A percentile compares a stretch with the other conserved stretches of the same genome.
These are phyloP conservation scores for Malassezia equina DNA, from an alignment of 1,284 basidiomycete species.

Conservation along the genomic window DNA sequence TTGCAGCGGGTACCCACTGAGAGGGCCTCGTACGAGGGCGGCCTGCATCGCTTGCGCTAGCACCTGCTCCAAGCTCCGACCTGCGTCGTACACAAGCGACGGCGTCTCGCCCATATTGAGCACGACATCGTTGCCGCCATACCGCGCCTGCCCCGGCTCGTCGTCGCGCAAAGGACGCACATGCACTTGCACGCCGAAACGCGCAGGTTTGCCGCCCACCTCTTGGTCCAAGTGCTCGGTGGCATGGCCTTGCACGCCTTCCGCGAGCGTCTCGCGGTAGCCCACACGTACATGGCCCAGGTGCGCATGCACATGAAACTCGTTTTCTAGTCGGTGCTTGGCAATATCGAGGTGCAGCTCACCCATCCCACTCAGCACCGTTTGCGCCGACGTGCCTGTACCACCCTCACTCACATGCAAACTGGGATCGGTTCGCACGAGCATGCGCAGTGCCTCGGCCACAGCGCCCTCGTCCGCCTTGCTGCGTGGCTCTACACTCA, in stretches of 20 bases:
- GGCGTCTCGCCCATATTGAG: slow-evolving; percentile 15
- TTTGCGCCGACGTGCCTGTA: slow-evolving; percentile 54
- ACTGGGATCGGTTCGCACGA: slow-evolving; percentile 76
- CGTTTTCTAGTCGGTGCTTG: slow-evolving; percentile 64
- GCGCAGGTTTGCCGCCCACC: slow-evolving; percentile 31
- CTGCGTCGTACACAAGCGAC: background rate
- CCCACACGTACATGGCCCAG: slow-evolving; percentile 67
- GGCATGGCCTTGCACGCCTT: slow-evolving; percentile 19
- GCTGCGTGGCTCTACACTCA: slow-evolving; percentile 39
- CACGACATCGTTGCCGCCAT: slow-evolving; percentile 30
- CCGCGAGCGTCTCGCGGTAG: slow-evolving; percentile 63
- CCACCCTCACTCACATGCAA: slow-evolving; percentile 54
- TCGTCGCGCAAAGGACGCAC: slow-evolving; percentile 23
- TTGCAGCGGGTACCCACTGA: slow-evolving; percentile 37
- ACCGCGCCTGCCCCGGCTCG: slow-evolving; percentile 15
- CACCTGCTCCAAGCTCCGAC: background rate
- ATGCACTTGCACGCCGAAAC: slow-evolving; percentile 21
- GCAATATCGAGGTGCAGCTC: slow-evolving; percentile 78
- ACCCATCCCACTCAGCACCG: slow-evolving; percentile 71
- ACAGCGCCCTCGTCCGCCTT: slow-evolving; percentile 61
- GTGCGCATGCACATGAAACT: slow-evolving; percentile 69
- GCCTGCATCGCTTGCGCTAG: slow-evolving; percentile 23
- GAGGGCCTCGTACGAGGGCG: slow-evolving; percentile 33
- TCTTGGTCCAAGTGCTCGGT: slow-evolving; percentile 34
- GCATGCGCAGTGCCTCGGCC: slow-evolving; percentile 61